These are phyloP conservation scores for Fragaria nilgerrensis DNA, from an alignment of 306 rosid species.

Conservation along the genomic window DNA sequence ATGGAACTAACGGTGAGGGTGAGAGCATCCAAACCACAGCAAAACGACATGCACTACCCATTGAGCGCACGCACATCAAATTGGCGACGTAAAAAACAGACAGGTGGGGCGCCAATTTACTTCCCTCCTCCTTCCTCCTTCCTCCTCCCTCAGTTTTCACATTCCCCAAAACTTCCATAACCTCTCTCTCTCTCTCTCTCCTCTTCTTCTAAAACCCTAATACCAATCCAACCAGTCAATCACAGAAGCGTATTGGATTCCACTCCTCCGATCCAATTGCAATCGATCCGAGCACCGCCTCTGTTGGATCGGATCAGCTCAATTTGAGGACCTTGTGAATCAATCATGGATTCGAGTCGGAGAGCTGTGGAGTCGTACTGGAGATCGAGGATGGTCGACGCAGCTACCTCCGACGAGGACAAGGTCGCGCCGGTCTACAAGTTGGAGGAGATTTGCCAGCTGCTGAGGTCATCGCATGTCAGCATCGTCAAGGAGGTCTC, in stretches of 20 bases:
- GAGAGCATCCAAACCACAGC: no score
- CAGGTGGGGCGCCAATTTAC: slow-evolving; percentile 20
- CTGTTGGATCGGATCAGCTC: slow-evolving; percentile 25
- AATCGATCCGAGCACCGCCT: slow-evolving; percentile 6
- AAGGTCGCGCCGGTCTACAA: slow-evolving; percentile 90
- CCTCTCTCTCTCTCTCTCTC: neutral
- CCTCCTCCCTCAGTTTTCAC: slow-evolving; percentile 13
- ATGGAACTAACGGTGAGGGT: no score
- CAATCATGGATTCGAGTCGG: slow-evolving; percentile 85
- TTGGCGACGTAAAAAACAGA: slow-evolving; percentile 1
- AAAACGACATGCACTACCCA: no score
- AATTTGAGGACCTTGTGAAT: slow-evolving; percentile 8
- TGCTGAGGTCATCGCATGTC: slow-evolving; percentile 79
- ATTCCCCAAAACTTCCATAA: neutral
- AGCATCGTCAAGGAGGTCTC: slow-evolving; percentile 91
- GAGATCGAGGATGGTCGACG: slow-evolving; percentile 86
- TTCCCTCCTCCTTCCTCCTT: slow-evolving; percentile 20
- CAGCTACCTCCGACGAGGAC: slow-evolving; percentile 89
- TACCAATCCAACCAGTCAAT: neutral
- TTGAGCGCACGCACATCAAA: neutral
- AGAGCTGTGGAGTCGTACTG: slow-evolving; percentile 98
- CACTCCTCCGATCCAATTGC: slow-evolving; percentile 10
- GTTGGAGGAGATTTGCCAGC: slow-evolving; percentile 84
- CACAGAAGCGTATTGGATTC: neutral
- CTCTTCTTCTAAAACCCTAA: slow-evolving; percentile 7